Evolutionary conservation across 2,329 filamentous ascomycete species (phyloP).

Genomic region (Diaporthe ilicicola): DNA sequence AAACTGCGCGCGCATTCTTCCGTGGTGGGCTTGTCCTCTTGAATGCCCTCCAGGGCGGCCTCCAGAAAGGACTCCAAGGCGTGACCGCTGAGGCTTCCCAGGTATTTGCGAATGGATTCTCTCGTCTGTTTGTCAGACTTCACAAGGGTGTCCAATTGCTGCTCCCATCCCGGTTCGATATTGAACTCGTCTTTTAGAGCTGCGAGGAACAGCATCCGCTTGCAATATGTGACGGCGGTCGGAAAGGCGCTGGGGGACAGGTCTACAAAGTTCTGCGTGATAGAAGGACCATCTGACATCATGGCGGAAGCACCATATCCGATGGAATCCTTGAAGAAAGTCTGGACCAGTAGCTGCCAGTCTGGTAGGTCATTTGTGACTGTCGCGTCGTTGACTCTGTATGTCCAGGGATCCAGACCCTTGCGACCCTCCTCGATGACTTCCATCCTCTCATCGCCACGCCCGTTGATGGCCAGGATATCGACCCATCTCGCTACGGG

Average conservation of each 20-base stretch:
- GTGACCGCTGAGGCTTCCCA: constrained; percentile 51
- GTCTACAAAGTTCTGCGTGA: constrained; percentile 58
- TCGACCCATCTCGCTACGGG: constrained; percentile 87
- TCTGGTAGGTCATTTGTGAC: constrained; percentile 53
- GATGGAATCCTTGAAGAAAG: constrained; percentile 56
- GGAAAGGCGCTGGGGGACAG: constrained; percentile 66
- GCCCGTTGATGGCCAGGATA: constrained; percentile 78
- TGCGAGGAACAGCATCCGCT: constrained; percentile 59
- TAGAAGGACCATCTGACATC: constrained; percentile 48
- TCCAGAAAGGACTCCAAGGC: constrained; percentile 56
- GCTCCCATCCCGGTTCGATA: constrained; percentile 84
- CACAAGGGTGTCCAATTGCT: constrained; percentile 77
- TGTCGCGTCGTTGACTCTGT: constrained; percentile 54
- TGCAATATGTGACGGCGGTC: constrained; percentile 74
- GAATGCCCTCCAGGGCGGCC: constrained; percentile 66
- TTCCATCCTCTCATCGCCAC: constrained; percentile 76
- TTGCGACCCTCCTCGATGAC: constrained; percentile 89
- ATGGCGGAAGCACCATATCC: constrained; percentile 43
- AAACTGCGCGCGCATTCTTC: constrained; percentile 62
- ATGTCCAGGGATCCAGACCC: constrained; percentile 77
- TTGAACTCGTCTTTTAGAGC: constrained; percentile 57
- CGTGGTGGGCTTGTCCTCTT: constrained; percentile 50
- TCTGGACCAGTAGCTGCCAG: constrained; percentile 59
- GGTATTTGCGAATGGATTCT: constrained; percentile 63
- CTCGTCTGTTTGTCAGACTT: constrained; percentile 74